A percentile compares a stretch with the other conserved stretches of the same genome.
phyloP scores from a whole-genome alignment of 805 yeast species.

The Lachancea sp. region DNA sequence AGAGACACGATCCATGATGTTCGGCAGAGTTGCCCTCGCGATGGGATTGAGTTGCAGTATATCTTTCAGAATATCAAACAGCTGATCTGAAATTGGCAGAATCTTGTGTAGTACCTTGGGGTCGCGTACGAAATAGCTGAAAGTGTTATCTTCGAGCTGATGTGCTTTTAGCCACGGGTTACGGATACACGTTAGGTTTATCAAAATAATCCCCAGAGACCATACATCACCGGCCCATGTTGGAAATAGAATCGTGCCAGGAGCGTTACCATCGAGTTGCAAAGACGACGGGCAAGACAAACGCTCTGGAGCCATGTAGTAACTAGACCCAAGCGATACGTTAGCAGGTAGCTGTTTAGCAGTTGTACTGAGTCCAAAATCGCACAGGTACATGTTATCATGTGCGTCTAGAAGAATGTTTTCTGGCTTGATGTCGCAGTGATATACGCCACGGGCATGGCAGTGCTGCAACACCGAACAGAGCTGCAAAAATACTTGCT shows the following conservation, averaged over 20 bases:
- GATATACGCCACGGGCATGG: slow-evolving; percentile 78
- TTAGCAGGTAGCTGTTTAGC: slow-evolving; percentile 53
- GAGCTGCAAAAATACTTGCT: slow-evolving; percentile 64
- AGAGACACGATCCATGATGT: slow-evolving; percentile 21
- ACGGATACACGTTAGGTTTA: slow-evolving; percentile 74
- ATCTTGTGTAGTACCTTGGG: slow-evolving; percentile 54
- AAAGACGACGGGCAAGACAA: slow-evolving; percentile 34
- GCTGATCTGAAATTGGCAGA: slow-evolving; percentile 63
- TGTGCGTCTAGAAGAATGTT: slow-evolving; percentile 68
- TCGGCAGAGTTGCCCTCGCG: slow-evolving; percentile 25
- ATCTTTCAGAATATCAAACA: slow-evolving; percentile 44
- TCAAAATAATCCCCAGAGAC: slow-evolving; percentile 77
- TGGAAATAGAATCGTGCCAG: slow-evolving; percentile 34
- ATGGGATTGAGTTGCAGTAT: slow-evolving; percentile 32
- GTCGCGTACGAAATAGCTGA: slow-evolving; percentile 53
- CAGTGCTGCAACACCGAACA: slow-evolving; percentile 78
- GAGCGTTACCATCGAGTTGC: slow-evolving; percentile 14
- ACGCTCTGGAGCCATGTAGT: slow-evolving; percentile 92
- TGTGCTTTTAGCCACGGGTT: slow-evolving; percentile 90
- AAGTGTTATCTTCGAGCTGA: slow-evolving; percentile 52
- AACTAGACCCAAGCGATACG: slow-evolving; percentile 78
- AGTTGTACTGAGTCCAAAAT: slow-evolving; percentile 82
- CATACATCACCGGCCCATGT: slow-evolving; percentile 78
- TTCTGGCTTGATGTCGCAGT: slow-evolving; percentile 94
- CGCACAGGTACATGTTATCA: slow-evolving; percentile 58